Evolutionary conservation across 2,329 filamentous ascomycete genomes (phyloP), one percentile per base, ranked within the genome.

Genomic region (Botrytis aclada): DNA sequence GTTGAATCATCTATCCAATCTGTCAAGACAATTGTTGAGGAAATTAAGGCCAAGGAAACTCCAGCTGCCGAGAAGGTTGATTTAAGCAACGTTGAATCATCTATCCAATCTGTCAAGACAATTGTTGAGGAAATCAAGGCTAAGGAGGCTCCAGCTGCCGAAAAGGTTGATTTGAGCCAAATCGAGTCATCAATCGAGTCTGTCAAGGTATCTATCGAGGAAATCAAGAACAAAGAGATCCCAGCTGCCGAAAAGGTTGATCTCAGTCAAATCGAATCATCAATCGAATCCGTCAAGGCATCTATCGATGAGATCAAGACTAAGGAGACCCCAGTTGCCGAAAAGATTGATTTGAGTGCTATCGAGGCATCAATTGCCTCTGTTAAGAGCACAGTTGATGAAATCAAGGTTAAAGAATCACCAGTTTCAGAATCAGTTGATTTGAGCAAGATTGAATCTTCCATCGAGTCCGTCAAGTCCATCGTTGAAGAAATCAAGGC

Each of bases 401-500:
- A 71, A 18, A 73, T 73, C 18, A 72, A 70, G 25, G 69, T 60
- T 22, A 70, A 74, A 32, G 61, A 47, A 37, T 61, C 71, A 41
- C 65, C 74, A 12, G 5, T 29, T 20, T 22, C 25, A 32, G 41
- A 63, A 37, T 29, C 41, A 37, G 41, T 58, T 41, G 65, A 69
- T 69, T 29, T 69, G 14, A 54, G 43, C 32, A 69, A 69, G 43
- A 69, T 69, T 18, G 65, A 69, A 39, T 29, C 72, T 43, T 72
- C 76, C 37, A 32, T 69, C 34, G 72, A 77, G 16, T 74, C 74
- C 6, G 64, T 78, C 25, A 72, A 72, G 56, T 45, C 58, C 20
- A 67, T 62, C 20, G 47, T 73, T 37, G 69, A 73, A 10, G 75
- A 78, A 45, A 74, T 79, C 16, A 78, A 78, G 67, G 39, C 71